These are phyloP conservation scores for Globisporangium solare DNA, from an alignment of 352 stramenopile species.

Conservation along the genomic window DNA sequence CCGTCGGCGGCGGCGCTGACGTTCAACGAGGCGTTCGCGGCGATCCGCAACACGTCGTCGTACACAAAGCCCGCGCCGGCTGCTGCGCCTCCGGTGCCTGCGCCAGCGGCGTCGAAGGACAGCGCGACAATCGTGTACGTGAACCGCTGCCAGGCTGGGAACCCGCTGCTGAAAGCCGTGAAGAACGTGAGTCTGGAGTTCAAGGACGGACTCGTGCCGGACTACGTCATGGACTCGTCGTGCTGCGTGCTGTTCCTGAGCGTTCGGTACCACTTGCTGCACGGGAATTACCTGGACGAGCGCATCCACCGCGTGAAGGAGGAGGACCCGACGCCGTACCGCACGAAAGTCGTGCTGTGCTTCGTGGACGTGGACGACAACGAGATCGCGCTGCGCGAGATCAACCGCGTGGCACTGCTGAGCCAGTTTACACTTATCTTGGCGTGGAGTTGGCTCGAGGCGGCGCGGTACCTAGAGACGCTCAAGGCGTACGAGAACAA, in stretches of 20 bases:
- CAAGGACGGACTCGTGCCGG: constrained; percentile 86
- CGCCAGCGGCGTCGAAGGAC: constrained; percentile 22
- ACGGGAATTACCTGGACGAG: constrained; percentile 88
- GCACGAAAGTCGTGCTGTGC: constrained; percentile 90
- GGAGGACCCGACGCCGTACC: constrained; percentile 68
- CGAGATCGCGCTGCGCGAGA: constrained; percentile 84
- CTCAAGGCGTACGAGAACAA: constrained; percentile 96
- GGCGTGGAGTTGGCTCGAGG: constrained; percentile 92
- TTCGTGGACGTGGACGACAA: constrained; percentile 96
- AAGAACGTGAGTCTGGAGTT: constrained; percentile 92
- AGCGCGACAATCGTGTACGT: constrained; percentile 60
- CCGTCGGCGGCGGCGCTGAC: constrained; percentile 21
- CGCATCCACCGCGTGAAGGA: constrained; percentile 88
- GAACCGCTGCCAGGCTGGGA: constrained; percentile 89
- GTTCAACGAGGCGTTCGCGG: constrained; percentile 57
- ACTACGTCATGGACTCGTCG: constrained; percentile 92
- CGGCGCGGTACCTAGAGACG: constrained; percentile 95
- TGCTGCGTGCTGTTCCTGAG: constrained; percentile 91
- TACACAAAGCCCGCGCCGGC: constrained; percentile 31
- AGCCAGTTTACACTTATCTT: constrained; percentile 93
- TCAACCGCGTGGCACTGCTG: constrained; percentile 91
- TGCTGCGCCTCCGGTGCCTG: neutral
- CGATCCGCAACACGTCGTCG: constrained; percentile 49
- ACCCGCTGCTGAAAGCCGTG: constrained; percentile 90
- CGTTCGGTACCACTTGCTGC: constrained; percentile 86